Evolutionary conservation across 352 stramenopile species (phyloP), one percentile per base, ranked within the genome.

Genomic region (Aphanomyces astaci): DNA sequence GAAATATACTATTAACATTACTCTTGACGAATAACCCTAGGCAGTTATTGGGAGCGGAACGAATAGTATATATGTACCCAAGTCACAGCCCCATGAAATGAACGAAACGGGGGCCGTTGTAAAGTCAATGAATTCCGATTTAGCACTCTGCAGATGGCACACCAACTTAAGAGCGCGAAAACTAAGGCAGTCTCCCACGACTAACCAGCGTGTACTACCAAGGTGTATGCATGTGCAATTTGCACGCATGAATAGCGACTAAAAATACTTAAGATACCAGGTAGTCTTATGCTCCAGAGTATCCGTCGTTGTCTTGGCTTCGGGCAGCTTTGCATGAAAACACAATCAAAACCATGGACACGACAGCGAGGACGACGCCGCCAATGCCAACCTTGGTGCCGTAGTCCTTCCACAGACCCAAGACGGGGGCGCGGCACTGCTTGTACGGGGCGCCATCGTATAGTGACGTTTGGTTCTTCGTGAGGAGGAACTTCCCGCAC

Each of bases 391-490:
- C 62, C 17, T 87, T 75, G 65, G 75, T 82, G 45, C 76, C 87
- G 78, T 81, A 94, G 64, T 88, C 90, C 62, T 76, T 71, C 46
- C 92, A 75, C 19, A 94, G 75, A 4, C 76, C 57, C 39, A 90
- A 84, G 62, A 92, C 87, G 1, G 75, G 65, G 10, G 64, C 54
- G 63, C 83, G 83, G 55, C 86, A 94, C 57, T 84, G 75, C 49
- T 80, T 73, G 79, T 90, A 94, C 7, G 84, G 84, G 10, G 83
- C 75, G 22, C 43, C 54, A 22, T 67, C 39, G 53, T 32, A 64
- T 1, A 43, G 11, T 3, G 22, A 66, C 9, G n/a, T 13, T 28
- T 65, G 31, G 24, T 65, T 57, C 13, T 71, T 59, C 24, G 65
- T 48, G 27, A 27, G 2, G 24, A 94, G 71, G 68, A 92, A 88